These are phyloP conservation scores for Saposhnikovia divaricata DNA, from an alignment of 129 eudicot genomes.

Conservation along the genomic window DNA sequence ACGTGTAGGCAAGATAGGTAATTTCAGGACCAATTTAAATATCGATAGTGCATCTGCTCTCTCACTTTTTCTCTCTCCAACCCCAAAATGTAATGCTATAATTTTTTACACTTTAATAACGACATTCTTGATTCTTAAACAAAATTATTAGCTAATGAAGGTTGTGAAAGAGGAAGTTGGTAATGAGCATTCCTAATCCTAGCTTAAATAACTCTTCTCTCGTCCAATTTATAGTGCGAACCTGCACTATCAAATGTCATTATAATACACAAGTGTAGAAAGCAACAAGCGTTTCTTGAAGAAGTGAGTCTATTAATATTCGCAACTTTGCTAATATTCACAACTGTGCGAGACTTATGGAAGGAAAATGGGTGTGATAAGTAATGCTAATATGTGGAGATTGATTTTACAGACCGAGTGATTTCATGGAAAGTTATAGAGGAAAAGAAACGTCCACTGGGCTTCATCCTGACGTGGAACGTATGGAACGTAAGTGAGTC, in stretches of 20 bases:
- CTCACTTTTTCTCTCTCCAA: neutral
- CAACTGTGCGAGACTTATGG: no score
- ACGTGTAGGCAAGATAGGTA: neutral
- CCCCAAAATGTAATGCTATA: neutral
- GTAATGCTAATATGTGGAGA: no score
- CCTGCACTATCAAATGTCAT: conserved; percentile 10
- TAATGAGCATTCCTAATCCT: neutral
- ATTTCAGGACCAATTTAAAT: neutral
- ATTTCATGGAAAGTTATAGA: no score
- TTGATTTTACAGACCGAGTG: no score
- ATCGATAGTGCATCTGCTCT: neutral
- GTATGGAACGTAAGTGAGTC: no score
- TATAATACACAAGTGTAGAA: conserved; percentile 34
- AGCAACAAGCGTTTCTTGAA: conserved; percentile 77
- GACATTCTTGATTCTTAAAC: neutral
- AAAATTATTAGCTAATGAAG: neutral
- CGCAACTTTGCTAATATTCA: no score
- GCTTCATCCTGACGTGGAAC: no score
- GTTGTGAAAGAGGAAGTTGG: neutral
- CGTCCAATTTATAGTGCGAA: conserved; percentile 25
- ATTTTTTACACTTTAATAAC: neutral
- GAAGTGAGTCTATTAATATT: conserved; percentile 36
- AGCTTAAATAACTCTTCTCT: conserved; percentile 36
- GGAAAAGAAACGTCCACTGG: no score
- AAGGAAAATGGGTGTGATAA: no score